phyloP scores from a whole-genome alignment of 176 grass and related monocot genomes.

The Avena insularis region DNA sequence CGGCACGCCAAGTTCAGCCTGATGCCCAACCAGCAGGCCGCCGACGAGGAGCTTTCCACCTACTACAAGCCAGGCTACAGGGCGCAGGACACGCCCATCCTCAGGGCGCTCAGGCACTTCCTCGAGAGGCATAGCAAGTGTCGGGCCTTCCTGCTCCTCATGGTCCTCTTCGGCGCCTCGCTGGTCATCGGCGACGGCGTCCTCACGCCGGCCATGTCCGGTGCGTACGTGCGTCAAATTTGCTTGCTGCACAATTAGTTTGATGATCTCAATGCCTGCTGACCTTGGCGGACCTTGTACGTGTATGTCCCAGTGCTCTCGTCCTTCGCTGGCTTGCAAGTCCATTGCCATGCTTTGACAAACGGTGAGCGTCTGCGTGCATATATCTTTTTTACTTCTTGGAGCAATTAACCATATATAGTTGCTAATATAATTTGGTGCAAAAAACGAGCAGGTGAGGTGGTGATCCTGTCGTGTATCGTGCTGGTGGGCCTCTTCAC shows the following conservation, averaged over 20 bases:
- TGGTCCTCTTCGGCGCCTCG: constrained; percentile 60
- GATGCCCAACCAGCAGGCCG: constrained; percentile 73
- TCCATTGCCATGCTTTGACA: constrained; percentile 31
- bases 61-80: constrained; percentile 55
- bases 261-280: not conserved
- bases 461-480: constrained; percentile 60
- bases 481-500: constrained; percentile 72
- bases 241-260: not conserved
- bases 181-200: constrained; percentile 75
- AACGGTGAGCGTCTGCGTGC: not conserved
- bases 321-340: constrained; percentile 55
- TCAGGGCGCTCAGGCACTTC: constrained; percentile 47
- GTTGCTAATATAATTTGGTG: not conserved
- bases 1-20: constrained; percentile 72
- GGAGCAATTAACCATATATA: not conserved
- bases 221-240: not conserved
- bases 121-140: constrained; percentile 63
- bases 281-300: not conserved
- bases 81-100: constrained; percentile 52
- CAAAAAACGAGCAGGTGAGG: constrained; percentile 38
- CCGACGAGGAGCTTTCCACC: constrained; percentile 67
- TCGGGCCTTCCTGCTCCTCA: constrained; percentile 56
- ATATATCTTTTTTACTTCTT: not conserved
- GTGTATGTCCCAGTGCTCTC: constrained; percentile 40
- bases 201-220: constrained; percentile 65